phyloP scores from a whole-genome alignment of 2,329 filamentous ascomycete genomes.

The Eurotiales sp. region DNA sequence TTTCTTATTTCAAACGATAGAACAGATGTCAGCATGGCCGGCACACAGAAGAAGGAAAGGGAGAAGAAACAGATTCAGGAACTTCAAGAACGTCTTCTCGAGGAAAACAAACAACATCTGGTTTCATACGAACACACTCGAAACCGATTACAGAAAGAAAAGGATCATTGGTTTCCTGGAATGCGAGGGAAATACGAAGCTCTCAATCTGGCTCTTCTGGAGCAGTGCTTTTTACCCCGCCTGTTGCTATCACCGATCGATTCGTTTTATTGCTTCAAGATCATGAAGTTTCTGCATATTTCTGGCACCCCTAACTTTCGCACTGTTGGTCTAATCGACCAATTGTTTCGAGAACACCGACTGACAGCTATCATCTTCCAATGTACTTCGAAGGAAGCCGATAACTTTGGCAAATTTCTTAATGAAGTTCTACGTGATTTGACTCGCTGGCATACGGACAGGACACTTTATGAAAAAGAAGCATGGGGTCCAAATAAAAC shows the following conservation, averaged over 20 bases:
- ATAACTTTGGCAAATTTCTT: conserved; percentile 88
- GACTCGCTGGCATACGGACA: conserved; percentile 76
- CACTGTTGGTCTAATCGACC: conserved; percentile 76
- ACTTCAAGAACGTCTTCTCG: conserved; percentile 64
- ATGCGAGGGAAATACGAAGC: conserved; percentile 60
- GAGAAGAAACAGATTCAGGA: conserved; percentile 67
- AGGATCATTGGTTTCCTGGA: conserved; percentile 71
- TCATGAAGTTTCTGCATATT: conserved; percentile 83
- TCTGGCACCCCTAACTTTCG: conserved; percentile 82
- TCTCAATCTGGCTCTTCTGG: conserved; percentile 73
- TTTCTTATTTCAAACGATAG: conserved; percentile 66
- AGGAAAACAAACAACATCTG: conserved; percentile 69
- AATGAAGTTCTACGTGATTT: conserved; percentile 78
- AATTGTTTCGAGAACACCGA: conserved; percentile 78
- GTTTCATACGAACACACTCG: conserved; percentile 64
- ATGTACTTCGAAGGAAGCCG: conserved; percentile 84
- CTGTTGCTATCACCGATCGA: conserved; percentile 79
- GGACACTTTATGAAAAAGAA: conserved; percentile 73
- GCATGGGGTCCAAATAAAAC: conserved; percentile 64
- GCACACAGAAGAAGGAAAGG: conserved; percentile 63
- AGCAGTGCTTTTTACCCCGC: conserved; percentile 89
- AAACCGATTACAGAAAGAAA: conserved; percentile 68
- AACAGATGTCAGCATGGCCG: conserved; percentile 66
- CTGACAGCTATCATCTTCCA: conserved; percentile 80
- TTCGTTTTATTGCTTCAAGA: conserved; percentile 80